Conservation (phyloP, 2,329 filamentous ascomycete species). For the Tolypocladium album region DNA sequence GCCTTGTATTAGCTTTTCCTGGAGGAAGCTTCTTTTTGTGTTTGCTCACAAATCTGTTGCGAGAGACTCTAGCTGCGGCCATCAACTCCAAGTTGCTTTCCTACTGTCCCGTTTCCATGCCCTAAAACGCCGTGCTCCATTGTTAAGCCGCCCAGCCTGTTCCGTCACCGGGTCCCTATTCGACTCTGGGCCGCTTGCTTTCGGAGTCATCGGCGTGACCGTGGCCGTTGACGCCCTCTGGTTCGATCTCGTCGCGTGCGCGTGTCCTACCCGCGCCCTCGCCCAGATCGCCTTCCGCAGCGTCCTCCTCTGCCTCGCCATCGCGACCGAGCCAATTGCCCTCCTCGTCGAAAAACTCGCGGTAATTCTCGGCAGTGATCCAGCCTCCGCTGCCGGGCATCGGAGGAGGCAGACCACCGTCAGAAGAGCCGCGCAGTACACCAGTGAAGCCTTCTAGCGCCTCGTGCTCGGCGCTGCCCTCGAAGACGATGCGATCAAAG, state of each 20-base stretch:
- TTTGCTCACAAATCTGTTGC: neutral
- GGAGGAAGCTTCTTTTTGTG: too few relatives aligned
- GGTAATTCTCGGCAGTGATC: conserved; percentile 88
- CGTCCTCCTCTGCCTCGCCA: conserved; percentile 24
- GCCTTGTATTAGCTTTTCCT: too few relatives aligned
- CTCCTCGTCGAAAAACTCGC: conserved; percentile 70
- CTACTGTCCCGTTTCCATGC: neutral
- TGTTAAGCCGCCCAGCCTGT: neutral
- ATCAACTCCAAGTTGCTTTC: neutral
- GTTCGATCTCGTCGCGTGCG: conserved; percentile 40
- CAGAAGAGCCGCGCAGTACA: conserved; percentile 35
- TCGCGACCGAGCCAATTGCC: conserved; percentile 61
- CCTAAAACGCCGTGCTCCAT: conserved; percentile 12
- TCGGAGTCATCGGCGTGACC: conserved; percentile 26
- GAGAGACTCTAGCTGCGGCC: neutral
- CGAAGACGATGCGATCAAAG: conserved; percentile 45
- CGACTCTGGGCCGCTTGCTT: conserved; percentile 36
- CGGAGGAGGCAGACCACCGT: conserved; percentile 49
- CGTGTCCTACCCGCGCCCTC: conserved; percentile 51
- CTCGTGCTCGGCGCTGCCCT: conserved; percentile 36
- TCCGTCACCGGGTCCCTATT: conserved; percentile 14
- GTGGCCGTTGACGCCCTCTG: conserved; percentile 31
- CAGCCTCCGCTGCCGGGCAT: conserved; percentile 67
- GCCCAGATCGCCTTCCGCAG: conserved; percentile 36
- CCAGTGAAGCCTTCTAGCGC: conserved; percentile 46